These are phyloP conservation scores for Cajanus cajan DNA, from an alignment of 306 rosid genomes.

Conservation along the genomic window DNA sequence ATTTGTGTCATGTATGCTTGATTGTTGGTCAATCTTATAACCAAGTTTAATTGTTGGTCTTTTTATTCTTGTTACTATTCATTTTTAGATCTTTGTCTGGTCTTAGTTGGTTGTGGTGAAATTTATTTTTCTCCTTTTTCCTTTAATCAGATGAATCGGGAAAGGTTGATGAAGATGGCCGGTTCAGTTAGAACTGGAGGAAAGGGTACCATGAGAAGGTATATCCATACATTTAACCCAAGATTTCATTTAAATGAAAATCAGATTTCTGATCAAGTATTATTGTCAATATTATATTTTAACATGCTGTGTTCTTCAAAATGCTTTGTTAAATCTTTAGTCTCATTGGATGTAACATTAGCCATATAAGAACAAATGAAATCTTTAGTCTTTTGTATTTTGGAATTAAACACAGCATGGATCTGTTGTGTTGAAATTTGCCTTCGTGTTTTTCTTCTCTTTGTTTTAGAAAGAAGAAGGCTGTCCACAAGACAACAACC, in stretches of 20 bases:
- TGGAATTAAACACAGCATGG: not conserved
- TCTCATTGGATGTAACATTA: not conserved
- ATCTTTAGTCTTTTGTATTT: too few species aligned
- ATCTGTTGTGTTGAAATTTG: not conserved
- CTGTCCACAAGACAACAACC: constrained; percentile 96
- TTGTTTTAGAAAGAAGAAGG: constrained; percentile 90
- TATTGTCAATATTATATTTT: not conserved
- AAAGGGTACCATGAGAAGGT: constrained; percentile 96
- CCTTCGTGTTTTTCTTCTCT: not conserved
- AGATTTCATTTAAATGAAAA: not conserved
- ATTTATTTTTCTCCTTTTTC: not conserved
- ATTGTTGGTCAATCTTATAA: too few species aligned
- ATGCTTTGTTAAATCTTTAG: not conserved
- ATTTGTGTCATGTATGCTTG: not conserved
- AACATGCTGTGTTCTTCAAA: not conserved
- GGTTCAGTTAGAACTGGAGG: constrained; percentile 98
- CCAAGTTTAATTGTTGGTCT: not conserved
- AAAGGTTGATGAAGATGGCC: constrained; percentile 85
- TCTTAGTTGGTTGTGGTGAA: not conserved
- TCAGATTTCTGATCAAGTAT: not conserved
- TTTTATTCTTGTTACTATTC: not conserved
- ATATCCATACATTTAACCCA: not conserved
- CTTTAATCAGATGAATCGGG: constrained; percentile 69
- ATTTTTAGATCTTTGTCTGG: not conserved
- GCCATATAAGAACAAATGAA: not conserved